A percentile compares a stretch with the other conserved stretches of the same genome.
Evolutionary conservation across 768 basidiomycete genomes (phyloP).

Genomic region (Amanita rimosa): DNA sequence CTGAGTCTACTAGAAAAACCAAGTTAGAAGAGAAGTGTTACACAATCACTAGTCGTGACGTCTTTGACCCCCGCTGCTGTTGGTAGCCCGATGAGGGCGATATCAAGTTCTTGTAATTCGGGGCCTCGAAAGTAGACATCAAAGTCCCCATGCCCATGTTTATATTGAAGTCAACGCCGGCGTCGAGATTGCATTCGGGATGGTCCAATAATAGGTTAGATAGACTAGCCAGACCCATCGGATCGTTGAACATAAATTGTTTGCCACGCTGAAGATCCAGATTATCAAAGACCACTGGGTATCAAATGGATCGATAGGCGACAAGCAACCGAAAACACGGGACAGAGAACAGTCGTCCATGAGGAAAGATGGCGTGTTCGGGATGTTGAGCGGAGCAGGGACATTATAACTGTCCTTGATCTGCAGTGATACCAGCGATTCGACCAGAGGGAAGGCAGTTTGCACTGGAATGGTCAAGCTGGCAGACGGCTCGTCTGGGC

Average conservation of each 20-base stretch:
- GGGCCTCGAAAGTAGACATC: background rate
- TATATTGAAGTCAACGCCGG: constrained; percentile 2
- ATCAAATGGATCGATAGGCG: background rate
- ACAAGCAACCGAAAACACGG: background rate
- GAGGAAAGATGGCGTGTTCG: constrained; percentile 2
- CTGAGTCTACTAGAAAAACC: background rate
- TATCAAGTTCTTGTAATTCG: background rate
- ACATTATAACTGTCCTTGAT: background rate
- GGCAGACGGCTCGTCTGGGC: constrained; percentile 22
- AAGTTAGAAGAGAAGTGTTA: background rate
- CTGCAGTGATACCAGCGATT: background rate
- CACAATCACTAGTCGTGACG: background rate
- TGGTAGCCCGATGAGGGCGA: background rate
- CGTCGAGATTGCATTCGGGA: background rate
- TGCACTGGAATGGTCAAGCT: constrained; percentile 17
- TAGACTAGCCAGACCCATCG: background rate
- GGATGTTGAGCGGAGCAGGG: constrained; percentile 1
- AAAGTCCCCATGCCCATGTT: background rate
- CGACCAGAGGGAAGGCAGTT: constrained; percentile 11
- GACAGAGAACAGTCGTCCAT: background rate
- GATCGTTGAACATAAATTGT: background rate
- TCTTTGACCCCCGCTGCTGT: background rate
- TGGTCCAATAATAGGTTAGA: background rate
- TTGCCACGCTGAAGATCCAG: background rate
- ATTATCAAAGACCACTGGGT: background rate